Conservation (phyloP, 257 asterid species). For the Linaria vulgaris region DNA sequence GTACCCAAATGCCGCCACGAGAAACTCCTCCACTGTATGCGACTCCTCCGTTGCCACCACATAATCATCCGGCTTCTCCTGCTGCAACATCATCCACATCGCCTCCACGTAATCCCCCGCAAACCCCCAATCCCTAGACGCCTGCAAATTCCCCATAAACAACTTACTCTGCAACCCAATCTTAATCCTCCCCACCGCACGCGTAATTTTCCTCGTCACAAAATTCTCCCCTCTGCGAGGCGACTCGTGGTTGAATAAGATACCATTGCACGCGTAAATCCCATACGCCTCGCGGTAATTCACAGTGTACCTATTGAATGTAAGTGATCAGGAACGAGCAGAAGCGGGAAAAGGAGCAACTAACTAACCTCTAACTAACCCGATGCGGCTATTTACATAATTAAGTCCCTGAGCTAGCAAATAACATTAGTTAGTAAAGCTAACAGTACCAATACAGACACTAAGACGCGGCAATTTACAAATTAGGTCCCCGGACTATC, state of each 20-base stretch:
- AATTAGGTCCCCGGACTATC: too few relatives aligned
- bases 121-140: slow-evolving; percentile 95
- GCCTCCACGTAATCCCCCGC: slow-evolving; percentile 98
- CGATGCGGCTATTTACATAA: too few relatives aligned
- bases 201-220: slow-evolving; percentile 89
- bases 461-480: too few relatives aligned
- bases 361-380: too few relatives aligned
- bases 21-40: slow-evolving; percentile 90
- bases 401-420: too few relatives aligned
- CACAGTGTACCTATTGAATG: too few relatives aligned
- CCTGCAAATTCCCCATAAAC: slow-evolving; percentile 79
- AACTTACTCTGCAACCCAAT: slow-evolving; percentile 89
- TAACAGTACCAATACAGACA: too few relatives aligned
- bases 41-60: slow-evolving; percentile 98
- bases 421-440: too few relatives aligned
- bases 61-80: slow-evolving; percentile 90
- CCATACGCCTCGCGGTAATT: slow-evolving; percentile 94
- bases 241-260: slow-evolving; percentile 86
- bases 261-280: slow-evolving; percentile 89
- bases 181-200: slow-evolving; percentile 95
- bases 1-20: slow-evolving; percentile 68
- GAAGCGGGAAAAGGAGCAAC: too few relatives aligned
- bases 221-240: slow-evolving; percentile 95
- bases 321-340: too few relatives aligned
- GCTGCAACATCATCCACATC: slow-evolving; percentile 99